Base-by-base conservation (phyloP, 1,284 basidiomycete genomes). In the Peniophora sp. region DNA sequence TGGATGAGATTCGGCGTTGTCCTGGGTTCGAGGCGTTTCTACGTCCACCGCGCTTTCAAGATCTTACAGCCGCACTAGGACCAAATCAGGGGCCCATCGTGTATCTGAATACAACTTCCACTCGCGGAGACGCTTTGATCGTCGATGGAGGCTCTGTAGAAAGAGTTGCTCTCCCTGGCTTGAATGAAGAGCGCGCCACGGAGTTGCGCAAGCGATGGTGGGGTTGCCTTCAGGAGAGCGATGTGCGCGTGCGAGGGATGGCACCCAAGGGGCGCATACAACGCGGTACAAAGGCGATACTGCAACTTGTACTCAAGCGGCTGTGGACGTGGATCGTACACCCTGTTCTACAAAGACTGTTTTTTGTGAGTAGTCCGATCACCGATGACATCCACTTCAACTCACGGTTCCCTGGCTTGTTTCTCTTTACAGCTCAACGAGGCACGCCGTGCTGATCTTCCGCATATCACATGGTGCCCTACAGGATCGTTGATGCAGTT, bases 401-500 rank as follows among this genome's bases (percentile, higher is more conserved):
- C 51, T 51, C 20, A 39, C 50, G 11, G 39, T 51, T 14, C 1
- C 35, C 2, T 48, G 36, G 24, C 6, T 48, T n/a, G 15, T 10
- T 36, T 5, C 37, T 8, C 37, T 8, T 41, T 12, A 32, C 27
- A 32, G 27, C n/a, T 5, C 37, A 8, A n/a, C 15, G 15, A 17
- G 27, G 10, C 2, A 43, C 22, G 9, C 6, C 10, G 27, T 12
- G 17, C 12, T 27, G 42, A 44, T n/a, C 43, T 42, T 12, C 51
- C 49, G 3, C 59, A 57, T 5, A 35, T 60, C 3, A 58, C 56
- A 54, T 60, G 59, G 56, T 59, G 57, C 36, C 54, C 55, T 8
- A 59, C 60, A n/a, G 60, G 60, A 17, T 52, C 54, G 12, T 53
- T 61, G 2, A 51, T 56, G 22, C 54, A 52, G 14, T 52, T 60